Conservation (phyloP, 192 early-diverging fungal genomes). For the Thamnidium elegans region DNA sequence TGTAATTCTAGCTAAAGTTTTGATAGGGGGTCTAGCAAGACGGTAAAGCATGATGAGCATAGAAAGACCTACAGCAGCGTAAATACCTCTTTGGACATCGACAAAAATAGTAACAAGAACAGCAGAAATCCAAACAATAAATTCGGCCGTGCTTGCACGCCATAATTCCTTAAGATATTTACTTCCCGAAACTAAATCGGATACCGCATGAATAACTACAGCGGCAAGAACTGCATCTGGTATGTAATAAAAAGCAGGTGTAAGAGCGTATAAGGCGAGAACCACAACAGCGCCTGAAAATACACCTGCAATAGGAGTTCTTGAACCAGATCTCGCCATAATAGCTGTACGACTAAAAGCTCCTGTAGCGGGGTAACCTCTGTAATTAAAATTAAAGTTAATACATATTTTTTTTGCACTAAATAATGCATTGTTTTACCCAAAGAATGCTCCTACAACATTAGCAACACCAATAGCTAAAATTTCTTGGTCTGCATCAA, state of each 20-base stretch:
- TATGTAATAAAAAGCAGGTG: constrained; percentile 80
- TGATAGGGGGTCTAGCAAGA: constrained; percentile 64
- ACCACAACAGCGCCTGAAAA: constrained; percentile 73
- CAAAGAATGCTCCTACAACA: constrained; percentile 82
- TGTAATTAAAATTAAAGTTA: constrained; percentile 20
- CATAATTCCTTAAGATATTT: constrained; percentile 57
- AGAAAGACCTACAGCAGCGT: constrained; percentile 68
- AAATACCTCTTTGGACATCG: constrained; percentile 66
- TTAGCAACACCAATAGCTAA: constrained; percentile 86
- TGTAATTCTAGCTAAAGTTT: constrained; percentile 39
- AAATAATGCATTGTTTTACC: constrained; percentile 29
- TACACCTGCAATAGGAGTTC: constrained; percentile 72
- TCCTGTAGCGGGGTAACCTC: constrained; percentile 86
- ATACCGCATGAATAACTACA: constrained; percentile 72
- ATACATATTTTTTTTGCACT: background rate
- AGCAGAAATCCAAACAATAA: constrained; percentile 45
- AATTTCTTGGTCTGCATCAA: constrained; percentile 82
- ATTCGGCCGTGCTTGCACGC: constrained; percentile 44
- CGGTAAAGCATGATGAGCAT: constrained; percentile 70
- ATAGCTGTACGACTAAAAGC: constrained; percentile 91
- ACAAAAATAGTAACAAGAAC: constrained; percentile 60
- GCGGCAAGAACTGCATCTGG: constrained; percentile 75
- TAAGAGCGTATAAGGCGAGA: constrained; percentile 71
- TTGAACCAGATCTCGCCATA: constrained; percentile 76
- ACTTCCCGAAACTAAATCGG: constrained; percentile 66